phyloP scores from a whole-genome alignment of 331 rosid species.

The Erythrophleum ivorense region DNA sequence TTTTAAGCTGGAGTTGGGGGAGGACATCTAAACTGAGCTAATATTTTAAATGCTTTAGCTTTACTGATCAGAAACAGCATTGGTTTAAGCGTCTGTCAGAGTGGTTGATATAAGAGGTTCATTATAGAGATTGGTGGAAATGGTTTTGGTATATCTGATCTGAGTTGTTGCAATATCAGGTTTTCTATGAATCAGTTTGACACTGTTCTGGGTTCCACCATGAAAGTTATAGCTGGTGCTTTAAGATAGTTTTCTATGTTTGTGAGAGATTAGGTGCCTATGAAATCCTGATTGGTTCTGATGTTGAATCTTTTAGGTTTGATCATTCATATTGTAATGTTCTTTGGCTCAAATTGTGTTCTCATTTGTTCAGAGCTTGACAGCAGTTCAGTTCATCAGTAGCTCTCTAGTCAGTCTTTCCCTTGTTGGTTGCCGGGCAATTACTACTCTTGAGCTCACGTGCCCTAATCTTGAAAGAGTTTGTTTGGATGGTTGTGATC shows the following conservation, averaged over 20 bases:
- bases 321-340: background rate
- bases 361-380: constrained; percentile 69
- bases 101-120: background rate
- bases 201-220: background rate
- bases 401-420: constrained; percentile 74
- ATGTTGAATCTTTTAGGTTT: background rate
- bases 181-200: background rate
- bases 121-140: background rate
- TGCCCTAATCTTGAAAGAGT: constrained; percentile 77
- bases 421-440: constrained; percentile 84
- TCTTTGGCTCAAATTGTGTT: constrained; percentile 26
- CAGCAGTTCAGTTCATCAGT: constrained; percentile 70
- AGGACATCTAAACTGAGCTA: background rate
- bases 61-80: background rate
- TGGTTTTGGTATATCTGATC: background rate
- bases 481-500: constrained; percentile 88
- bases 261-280: constrained; percentile 5
- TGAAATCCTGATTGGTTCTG: background rate
- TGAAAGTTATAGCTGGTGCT: background rate
- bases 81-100: background rate
- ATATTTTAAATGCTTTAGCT: background rate
- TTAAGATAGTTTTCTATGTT: background rate
- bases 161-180: background rate
- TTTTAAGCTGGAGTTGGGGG: background rate
- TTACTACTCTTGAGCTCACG: constrained; percentile 67